Evolutionary conservation across 371 early-diverging fungal genomes (phyloP).

Genomic region (Circinella umbellata): DNA sequence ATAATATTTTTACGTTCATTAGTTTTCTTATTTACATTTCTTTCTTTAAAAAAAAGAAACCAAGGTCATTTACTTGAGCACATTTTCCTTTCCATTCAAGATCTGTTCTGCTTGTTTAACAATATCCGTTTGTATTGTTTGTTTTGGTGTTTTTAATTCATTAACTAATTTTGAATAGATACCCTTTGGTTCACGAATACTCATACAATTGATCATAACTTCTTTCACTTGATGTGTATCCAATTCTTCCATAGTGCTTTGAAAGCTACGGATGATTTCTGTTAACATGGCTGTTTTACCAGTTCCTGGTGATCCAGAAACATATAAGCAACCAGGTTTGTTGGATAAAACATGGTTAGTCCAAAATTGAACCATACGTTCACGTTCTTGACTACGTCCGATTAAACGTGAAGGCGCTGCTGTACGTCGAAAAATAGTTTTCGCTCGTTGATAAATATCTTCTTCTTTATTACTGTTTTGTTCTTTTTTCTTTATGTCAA

Average conservation of each 20-base stretch:
- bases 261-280: conserved; percentile 51
- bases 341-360: conserved; percentile 41
- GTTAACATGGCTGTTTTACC: conserved; percentile 92
- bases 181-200: conserved; percentile 68
- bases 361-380: conserved; percentile 61
- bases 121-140: conserved; percentile 26
- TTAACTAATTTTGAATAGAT: conserved; percentile 70
- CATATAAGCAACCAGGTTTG: conserved; percentile 75
- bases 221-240: conserved; percentile 49
- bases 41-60: neutral
- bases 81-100: conserved; percentile 39
- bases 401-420: conserved; percentile 70
- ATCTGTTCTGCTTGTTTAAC: conserved; percentile 43
- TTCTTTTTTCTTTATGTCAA: no score
- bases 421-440: conserved; percentile 45
- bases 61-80: conserved; percentile 43
- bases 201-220: conserved; percentile 87
- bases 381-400: conserved; percentile 76
- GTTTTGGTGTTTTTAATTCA: conserved; percentile 41
- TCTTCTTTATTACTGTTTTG: neutral
- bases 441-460: conserved; percentile 21
- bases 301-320: conserved; percentile 94
- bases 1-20: no score
- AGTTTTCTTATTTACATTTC: no score
- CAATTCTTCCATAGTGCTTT: conserved; percentile 35